Base-by-base conservation (phyloP, 768 basidiomycete genomes). In the Boletellus ananiceps region DNA sequence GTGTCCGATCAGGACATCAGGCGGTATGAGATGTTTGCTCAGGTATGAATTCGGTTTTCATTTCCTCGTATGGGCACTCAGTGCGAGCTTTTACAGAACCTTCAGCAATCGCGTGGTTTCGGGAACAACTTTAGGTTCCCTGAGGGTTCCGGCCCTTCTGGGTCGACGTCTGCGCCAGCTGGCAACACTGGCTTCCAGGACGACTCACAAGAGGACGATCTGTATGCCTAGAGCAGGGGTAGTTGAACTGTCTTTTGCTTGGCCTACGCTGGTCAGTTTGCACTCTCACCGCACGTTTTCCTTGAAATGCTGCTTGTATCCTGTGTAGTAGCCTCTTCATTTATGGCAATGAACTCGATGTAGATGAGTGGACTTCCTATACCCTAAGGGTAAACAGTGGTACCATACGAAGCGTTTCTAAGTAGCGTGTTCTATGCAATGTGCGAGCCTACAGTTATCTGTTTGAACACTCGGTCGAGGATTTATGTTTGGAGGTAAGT, bases 51-150 rank as follows among this genome's bases (percentile, higher is more conserved):
- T 47, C 43, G 9, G 19, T 23, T 43, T 15, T 48, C 27, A 47
- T 18, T 14, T 29, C 40, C 36, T 40, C 31, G 5, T 2, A 4
- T 5, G 6, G 31, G 44, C 11, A 21, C 41, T 51, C n/a, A 46
- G 0, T 29, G 15, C 35, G n/a, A 44, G 51, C 38, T 54, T n/a
- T 37, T 40, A 47, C 58, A 90, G 86, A 92, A 91, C 69, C 72
- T 93, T 52, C 90, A 91, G 71, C 92, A 93, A 69, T 89, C 88
- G 52, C 84, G 92, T 64, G 86, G 86, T 39, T 93, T 96, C 64
- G 94, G 95, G 41, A 87, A 86, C 72, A 87, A 83, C 69, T 99
- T 99, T 84, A 94, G 91, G 78, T 99, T 99, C 93, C 96, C 96
- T 27, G 94, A 94, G 59, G 78, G 81, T 44, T 72, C 63, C 48